Evolutionary conservation across 116 monocot species (phyloP).

Genomic region (Trichopus zeylanicus): DNA sequence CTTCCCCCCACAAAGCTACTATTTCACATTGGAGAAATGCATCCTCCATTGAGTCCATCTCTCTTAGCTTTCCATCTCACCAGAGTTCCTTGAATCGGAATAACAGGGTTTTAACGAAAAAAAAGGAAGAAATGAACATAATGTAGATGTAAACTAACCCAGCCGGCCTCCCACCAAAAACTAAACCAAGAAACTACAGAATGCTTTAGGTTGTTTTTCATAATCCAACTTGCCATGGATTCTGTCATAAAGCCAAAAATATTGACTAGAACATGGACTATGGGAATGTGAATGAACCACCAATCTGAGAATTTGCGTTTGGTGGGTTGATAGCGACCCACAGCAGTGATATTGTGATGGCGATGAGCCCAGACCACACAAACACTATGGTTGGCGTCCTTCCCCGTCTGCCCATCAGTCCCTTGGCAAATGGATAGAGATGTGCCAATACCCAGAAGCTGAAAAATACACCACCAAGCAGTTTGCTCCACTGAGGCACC

Average conservation of each 20-base stretch:
- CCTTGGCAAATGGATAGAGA: constrained; percentile 26
- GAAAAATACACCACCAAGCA: constrained; percentile 26
- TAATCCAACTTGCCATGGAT: background rate
- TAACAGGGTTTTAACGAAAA: too few species aligned
- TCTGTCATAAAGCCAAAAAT: background rate
- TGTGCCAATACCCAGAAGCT: constrained; percentile 32
- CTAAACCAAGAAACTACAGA: too few species aligned
- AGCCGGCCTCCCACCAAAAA: too few species aligned
- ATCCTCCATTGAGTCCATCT: background rate
- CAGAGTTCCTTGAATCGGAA: background rate
- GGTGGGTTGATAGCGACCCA: constrained; percentile 12
- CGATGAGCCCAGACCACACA: constrained; percentile 23
- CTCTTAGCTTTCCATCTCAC: background rate
- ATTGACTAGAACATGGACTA: background rate
- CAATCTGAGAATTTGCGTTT: constrained; percentile 3
- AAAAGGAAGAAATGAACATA: too few species aligned
- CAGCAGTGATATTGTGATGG: constrained; percentile 23
- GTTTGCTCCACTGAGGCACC: constrained; percentile 22
- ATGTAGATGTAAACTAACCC: too few species aligned
- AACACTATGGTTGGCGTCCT: constrained; percentile 27
- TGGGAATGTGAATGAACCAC: constrained; percentile 7
- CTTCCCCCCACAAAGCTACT: background rate
- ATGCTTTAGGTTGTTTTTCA: background rate
- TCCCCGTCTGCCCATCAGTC: constrained; percentile 23
- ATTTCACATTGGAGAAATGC: background rate